Conservation (phyloP, 225 moss, liverwort and hornwort genomes). For the Anthoceros angustus region DNA sequence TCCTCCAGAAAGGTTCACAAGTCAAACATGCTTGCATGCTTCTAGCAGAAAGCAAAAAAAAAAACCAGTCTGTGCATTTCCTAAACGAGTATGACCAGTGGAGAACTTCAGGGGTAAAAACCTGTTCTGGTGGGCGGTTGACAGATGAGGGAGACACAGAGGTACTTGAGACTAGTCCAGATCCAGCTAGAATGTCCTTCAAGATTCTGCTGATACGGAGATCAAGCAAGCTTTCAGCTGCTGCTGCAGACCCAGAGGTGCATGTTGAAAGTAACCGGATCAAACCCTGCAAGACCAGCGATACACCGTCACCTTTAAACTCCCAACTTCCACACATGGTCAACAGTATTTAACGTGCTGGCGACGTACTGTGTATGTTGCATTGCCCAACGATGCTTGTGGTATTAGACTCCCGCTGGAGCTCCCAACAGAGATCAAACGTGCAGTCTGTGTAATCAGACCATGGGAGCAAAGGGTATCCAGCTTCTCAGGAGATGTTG, state of each 20-base stretch:
- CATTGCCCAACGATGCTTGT: constrained; percentile 74
- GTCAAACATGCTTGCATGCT: background rate
- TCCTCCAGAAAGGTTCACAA: too few relatives aligned
- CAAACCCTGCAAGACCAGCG: constrained; percentile 47
- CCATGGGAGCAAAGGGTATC: constrained; percentile 90
- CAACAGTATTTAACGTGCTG: background rate
- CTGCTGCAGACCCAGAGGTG: constrained; percentile 84
- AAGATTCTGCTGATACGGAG: constrained; percentile 81
- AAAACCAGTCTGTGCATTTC: too few relatives aligned
- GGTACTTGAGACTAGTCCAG: constrained; percentile 76
- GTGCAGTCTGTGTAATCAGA: constrained; percentile 70
- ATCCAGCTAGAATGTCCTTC: constrained; percentile 88
- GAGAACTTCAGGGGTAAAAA: constrained; percentile 7
- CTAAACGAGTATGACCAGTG: too few relatives aligned
- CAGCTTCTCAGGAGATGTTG: constrained; percentile 62
- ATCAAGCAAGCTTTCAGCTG: constrained; percentile 69
- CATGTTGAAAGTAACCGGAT: constrained; percentile 83
- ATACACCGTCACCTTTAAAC: background rate
- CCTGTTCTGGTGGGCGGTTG: constrained; percentile 98
- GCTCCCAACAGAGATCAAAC: constrained; percentile 75
- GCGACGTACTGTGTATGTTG: constrained; percentile 75
- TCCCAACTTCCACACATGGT: constrained; percentile 2
- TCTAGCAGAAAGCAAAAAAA: too few relatives aligned
- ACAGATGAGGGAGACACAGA: constrained; percentile 71
- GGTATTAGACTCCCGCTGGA: constrained; percentile 63